Conservation (phyloP, 805 yeast genomes). For the Cyberlindnera euphorbiae region DNA sequence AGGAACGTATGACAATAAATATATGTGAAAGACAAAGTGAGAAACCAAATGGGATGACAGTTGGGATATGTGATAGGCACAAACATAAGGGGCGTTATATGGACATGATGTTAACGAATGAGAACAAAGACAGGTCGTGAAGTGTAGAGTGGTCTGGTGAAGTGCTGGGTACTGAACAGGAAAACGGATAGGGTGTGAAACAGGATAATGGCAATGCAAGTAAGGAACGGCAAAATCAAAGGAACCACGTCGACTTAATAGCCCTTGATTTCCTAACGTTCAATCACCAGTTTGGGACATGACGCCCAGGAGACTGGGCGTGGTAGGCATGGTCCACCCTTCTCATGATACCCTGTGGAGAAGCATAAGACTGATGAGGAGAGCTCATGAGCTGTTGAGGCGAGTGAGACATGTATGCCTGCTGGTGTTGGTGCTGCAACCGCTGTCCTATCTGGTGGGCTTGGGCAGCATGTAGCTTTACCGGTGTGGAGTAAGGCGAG, state of each 20-base stretch:
- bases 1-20: no score
- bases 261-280: no score
- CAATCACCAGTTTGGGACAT: conserved; percentile 2
- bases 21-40: no score
- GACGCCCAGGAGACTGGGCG: conserved; percentile 1
- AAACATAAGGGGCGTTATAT: no score
- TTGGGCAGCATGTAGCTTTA: conserved; percentile 12
- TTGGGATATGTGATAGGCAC: no score
- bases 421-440: conserved; percentile 7
- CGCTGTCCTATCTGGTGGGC: conserved; percentile 9
- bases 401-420: conserved; percentile 12
- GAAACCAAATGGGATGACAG: not conserved
- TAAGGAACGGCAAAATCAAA: not conserved
- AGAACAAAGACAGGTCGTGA: no score
- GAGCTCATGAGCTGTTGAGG: conserved; percentile 15
- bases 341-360: conserved; percentile 20
- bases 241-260: not conserved
- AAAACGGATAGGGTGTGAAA: not conserved
- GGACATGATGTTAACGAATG: not conserved
- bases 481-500: conserved; percentile 24
- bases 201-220: not conserved
- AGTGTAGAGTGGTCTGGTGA: no score
- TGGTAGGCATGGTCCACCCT: conserved; percentile 11
- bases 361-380: conserved; percentile 12
- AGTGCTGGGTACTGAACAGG: no score